Base-by-base conservation (phyloP, 257 asterid species). In the Ilex asprella region DNA sequence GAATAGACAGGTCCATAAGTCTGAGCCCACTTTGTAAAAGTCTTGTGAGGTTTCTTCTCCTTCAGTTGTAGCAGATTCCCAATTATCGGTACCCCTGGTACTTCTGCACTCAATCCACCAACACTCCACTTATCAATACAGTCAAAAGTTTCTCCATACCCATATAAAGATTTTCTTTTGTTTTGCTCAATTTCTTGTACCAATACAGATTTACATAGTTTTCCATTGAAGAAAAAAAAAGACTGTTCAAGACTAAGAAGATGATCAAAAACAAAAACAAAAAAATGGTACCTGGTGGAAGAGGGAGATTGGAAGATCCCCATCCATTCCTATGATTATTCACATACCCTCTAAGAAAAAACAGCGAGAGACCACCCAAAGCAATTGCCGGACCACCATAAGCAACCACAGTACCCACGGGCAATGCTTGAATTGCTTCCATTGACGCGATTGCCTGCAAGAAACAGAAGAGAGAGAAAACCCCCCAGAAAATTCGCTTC, bases 1-100 rank as follows among this genome's bases (percentile, higher is more conserved):
- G 99, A 85, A 61, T 85, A 92, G 3, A 93, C 60, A 2, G 97
- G 96, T 21, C 97, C 97, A 70, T 93, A 81, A 4, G 60, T 67
- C 71, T 89, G 82, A 30, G 94, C 94, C 96, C 95, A 93, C 55
- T 75, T 85, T n/a, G 87, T 65, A 60, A 93, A 93, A 11, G 97
- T 89, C 60, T 77, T 87, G 79, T 85, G 79, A 31, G 99, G 96
- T 32, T 93, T 93, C 82, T 89, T 93, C 80, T 85, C 96, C 67
- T 82, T 89, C 56, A 92, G 60, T 67, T 92, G 94, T 64, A 92
- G 79, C 69, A 92, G 64, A 74, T 89, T 92, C 31, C 97, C 99
- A 3, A 89, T 60, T 72, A 85, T 73, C 2, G 97, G 96, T 39
- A 87, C 44, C 10, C 99, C 99, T 27, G 92, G 84, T 12, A 92